Percentiles rank a stretch among this genome's conserved stretches.
Conservation (phyloP, 83 land plant species). For the Thuja plicata region DNA sequence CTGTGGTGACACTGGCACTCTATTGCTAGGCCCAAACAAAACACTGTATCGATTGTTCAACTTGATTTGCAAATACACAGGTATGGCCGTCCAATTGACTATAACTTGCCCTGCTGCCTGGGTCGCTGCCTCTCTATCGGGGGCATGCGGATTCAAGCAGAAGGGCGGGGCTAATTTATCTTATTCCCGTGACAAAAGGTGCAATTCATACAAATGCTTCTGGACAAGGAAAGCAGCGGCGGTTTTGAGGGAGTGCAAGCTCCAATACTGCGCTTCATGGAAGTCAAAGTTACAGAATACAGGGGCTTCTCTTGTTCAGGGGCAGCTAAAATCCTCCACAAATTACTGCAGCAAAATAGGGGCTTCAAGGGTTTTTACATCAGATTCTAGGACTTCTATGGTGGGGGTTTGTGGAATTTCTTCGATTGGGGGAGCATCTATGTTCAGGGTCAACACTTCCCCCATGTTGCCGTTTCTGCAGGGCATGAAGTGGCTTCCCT, state of each 20-base stretch:
- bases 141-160: not conserved
- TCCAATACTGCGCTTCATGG: constrained; percentile 2
- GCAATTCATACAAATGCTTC: not conserved
- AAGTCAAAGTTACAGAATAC: not conserved
- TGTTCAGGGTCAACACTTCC: constrained; percentile 30
- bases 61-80: not conserved
- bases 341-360: not conserved
- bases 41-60: constrained; percentile 5
- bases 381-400: not conserved
- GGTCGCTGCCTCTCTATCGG: not conserved
- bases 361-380: constrained; percentile 24
- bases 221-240: constrained; percentile 10
- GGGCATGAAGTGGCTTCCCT: constrained; percentile 57
- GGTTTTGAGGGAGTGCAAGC: constrained; percentile 7
- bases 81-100: constrained; percentile 4
- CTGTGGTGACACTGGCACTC: not conserved
- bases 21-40: not conserved
- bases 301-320: not conserved
- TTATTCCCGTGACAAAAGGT: not conserved
- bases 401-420: constrained; percentile 41
- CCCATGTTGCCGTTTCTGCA: constrained; percentile 35
- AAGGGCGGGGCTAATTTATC: not conserved
- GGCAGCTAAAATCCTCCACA: not conserved
- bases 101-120: constrained; percentile 10
- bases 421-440: constrained; percentile 21